phyloP scores from a whole-genome alignment of 2,329 filamentous ascomycete species.

The Hortaea werneckii region DNA sequence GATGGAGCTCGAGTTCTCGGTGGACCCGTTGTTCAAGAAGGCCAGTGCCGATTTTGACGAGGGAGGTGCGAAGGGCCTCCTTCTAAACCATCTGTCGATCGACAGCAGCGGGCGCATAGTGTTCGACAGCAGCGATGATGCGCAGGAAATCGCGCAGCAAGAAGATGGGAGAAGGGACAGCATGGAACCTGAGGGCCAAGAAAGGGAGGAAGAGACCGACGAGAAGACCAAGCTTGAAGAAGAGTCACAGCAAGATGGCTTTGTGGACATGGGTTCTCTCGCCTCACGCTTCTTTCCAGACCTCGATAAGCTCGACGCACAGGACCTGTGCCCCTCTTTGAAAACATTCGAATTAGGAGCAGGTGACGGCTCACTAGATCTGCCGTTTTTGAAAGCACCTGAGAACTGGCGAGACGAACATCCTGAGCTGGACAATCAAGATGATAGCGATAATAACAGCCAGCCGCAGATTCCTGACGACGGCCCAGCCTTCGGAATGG shows the following conservation, averaged over 20 bases:
- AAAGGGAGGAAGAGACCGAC: slow-evolving; percentile 34
- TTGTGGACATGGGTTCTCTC: slow-evolving; percentile 69
- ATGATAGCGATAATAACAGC: slow-evolving; percentile 41
- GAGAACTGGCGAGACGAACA: slow-evolving; percentile 70
- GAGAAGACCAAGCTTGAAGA: no score
- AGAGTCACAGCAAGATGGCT: slow-evolving; percentile 45
- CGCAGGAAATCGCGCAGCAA: slow-evolving; percentile 42
- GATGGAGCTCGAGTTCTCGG: slow-evolving; percentile 90
- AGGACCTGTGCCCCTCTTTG: slow-evolving; percentile 89
- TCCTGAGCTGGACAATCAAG: slow-evolving; percentile 32
- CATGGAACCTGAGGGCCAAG: slow-evolving; percentile 34
- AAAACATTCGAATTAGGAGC: slow-evolving; percentile 93
- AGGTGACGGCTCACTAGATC: slow-evolving; percentile 71
- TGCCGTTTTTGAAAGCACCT: slow-evolving; percentile 76
- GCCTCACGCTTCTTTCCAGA: slow-evolving; percentile 79
- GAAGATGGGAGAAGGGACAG: slow-evolving; percentile 26
- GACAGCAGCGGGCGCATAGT: slow-evolving; percentile 87
- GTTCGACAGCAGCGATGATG: slow-evolving; percentile 94
- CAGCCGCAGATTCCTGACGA: slow-evolving; percentile 37
- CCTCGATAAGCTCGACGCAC: slow-evolving; percentile 62
- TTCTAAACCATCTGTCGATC: slow-evolving; percentile 94
- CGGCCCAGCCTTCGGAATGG: slow-evolving; percentile 31
- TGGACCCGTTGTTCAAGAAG: slow-evolving; percentile 98
- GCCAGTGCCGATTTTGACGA: slow-evolving; percentile 97
- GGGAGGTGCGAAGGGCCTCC: slow-evolving; percentile 86